phyloP scores from a whole-genome alignment of 768 basidiomycete species.

The Daedaleopsis sinensis region DNA sequence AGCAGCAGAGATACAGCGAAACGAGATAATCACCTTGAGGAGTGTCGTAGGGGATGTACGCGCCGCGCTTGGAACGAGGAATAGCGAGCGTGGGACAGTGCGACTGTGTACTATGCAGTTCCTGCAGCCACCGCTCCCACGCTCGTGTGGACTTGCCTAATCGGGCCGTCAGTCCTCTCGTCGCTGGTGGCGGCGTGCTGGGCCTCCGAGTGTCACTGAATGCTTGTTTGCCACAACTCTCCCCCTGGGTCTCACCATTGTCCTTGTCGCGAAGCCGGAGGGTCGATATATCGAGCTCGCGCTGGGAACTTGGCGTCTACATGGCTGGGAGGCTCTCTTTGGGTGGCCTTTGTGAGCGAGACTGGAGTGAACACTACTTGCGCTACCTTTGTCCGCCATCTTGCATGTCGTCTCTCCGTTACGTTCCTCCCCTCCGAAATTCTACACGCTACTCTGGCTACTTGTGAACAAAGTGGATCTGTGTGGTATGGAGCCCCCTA shows the following conservation, averaged over 20 bases:
- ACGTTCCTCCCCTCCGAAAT: background rate
- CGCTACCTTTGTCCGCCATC: slow-evolving; percentile 10
- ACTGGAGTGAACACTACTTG: slow-evolving; percentile 11
- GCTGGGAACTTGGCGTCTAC: slow-evolving; percentile 6
- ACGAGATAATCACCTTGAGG: slow-evolving; percentile 41
- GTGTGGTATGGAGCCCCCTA: slow-evolving; percentile 10
- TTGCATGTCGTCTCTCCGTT: slow-evolving; percentile 13
- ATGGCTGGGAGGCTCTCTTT: slow-evolving; percentile 3
- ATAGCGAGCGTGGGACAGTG: slow-evolving; percentile 34
- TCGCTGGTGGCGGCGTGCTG: slow-evolving; percentile 16
- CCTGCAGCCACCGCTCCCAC: slow-evolving; percentile 45
- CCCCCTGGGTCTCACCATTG: background rate
- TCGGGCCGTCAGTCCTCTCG: slow-evolving; percentile 8
- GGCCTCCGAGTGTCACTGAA: background rate
- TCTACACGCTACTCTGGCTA: slow-evolving; percentile 2
- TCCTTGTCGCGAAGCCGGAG: slow-evolving; percentile 1
- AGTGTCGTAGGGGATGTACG: slow-evolving; percentile 35
- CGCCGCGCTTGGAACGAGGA: slow-evolving; percentile 27
- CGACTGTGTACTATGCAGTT: slow-evolving; percentile 43
- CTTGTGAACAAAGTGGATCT: slow-evolving; percentile 2
- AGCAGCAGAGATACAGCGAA: slow-evolving; percentile 8
- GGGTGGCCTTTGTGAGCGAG: slow-evolving; percentile 18
- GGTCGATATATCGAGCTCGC: background rate
- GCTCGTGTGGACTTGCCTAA: slow-evolving; percentile 14
- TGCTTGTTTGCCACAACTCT: background rate